A percentile compares a stretch with the other conserved stretches of the same genome.
These are phyloP conservation scores for Mediolabrus comicus DNA, from an alignment of 108 stramenopile species.

Conservation along the genomic window DNA sequence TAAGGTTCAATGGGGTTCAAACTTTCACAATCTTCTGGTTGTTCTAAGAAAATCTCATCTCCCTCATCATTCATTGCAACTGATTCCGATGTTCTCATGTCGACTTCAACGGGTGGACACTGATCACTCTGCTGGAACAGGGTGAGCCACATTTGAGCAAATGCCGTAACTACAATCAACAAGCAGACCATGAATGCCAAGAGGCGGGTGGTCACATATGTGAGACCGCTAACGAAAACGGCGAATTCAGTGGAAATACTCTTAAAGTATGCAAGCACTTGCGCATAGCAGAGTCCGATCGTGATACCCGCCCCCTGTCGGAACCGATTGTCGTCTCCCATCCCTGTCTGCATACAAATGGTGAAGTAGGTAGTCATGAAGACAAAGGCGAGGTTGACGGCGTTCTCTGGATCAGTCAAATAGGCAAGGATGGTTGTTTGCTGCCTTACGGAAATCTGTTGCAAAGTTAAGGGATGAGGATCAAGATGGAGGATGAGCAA, in stretches of 20 bases:
- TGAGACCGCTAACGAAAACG: slow-evolving; percentile 80
- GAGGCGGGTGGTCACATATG: slow-evolving; percentile 65
- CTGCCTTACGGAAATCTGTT: slow-evolving; percentile 53
- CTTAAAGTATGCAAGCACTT: slow-evolving; percentile 77
- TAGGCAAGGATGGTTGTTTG: slow-evolving; percentile 53
- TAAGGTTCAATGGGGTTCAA: slow-evolving; percentile 16
- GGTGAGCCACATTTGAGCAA: slow-evolving; percentile 82
- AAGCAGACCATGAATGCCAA: slow-evolving; percentile 72
- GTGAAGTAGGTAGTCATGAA: slow-evolving; percentile 64
- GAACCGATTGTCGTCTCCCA: slow-evolving; percentile 44
- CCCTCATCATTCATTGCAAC: slow-evolving; percentile 1
- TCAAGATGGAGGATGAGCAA: too few relatives aligned
- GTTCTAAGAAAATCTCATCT: not conserved
- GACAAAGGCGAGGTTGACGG: slow-evolving; percentile 72
- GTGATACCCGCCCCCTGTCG: slow-evolving; percentile 67
- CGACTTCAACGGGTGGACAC: slow-evolving; percentile 21
- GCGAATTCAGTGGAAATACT: slow-evolving; percentile 78
- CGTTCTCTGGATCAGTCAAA: slow-evolving; percentile 65
- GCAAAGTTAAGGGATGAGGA: too few relatives aligned
- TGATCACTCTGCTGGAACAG: slow-evolving; percentile 56
- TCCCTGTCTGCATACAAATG: slow-evolving; percentile 53
- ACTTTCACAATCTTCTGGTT: slow-evolving; percentile 30
- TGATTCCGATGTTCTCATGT: not conserved
- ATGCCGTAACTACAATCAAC: slow-evolving; percentile 69
- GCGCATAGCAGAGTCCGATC: slow-evolving; percentile 62